A percentile compares a stretch with the other conserved stretches of the same genome.
Conservation (phyloP, 352 stramenopile genomes). For the Pythium sukuiense region DNA sequence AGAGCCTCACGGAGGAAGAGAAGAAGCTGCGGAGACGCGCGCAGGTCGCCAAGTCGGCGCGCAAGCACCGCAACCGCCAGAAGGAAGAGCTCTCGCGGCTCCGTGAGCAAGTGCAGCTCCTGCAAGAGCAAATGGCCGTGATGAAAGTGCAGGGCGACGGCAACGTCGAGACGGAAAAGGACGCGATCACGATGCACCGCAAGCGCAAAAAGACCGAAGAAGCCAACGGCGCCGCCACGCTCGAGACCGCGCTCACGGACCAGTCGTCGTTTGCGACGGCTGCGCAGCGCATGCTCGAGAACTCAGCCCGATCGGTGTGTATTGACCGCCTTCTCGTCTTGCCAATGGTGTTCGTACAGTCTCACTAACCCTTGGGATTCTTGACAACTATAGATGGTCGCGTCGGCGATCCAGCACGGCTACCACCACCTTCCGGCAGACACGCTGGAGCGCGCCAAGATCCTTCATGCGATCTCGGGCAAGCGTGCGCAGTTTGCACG, state of each 20-base stretch:
- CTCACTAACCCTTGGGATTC: constrained; percentile 1
- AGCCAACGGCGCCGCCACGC: constrained; percentile 16
- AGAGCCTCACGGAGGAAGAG: constrained; percentile 81
- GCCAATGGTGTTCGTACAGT: not conserved
- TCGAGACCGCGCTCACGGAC: constrained; percentile 34
- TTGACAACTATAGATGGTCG: constrained; percentile 28
- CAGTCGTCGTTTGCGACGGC: constrained; percentile 26
- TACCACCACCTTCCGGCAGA: constrained; percentile 66
- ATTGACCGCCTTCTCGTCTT: not conserved
- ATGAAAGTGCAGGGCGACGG: constrained; percentile 41
- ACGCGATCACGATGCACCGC: constrained; percentile 60
- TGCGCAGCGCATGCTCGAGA: constrained; percentile 23
- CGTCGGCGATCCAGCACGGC: constrained; percentile 50
- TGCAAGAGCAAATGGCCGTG: constrained; percentile 79
- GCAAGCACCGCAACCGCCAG: constrained; percentile 81
- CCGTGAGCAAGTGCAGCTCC: constrained; percentile 65
- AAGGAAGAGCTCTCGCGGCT: constrained; percentile 77
- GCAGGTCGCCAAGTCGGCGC: constrained; percentile 79
- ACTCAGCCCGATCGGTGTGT: constrained; percentile 19
- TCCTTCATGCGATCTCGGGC: constrained; percentile 54
- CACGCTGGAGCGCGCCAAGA: constrained; percentile 47
- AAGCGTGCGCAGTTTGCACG: constrained; percentile 54
- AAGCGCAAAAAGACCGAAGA: constrained; percentile 77
- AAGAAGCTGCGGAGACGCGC: constrained; percentile 79
- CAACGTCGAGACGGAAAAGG: constrained; percentile 35